phyloP scores from a whole-genome alignment of 768 basidiomycete species.

The Trametes maxima region DNA sequence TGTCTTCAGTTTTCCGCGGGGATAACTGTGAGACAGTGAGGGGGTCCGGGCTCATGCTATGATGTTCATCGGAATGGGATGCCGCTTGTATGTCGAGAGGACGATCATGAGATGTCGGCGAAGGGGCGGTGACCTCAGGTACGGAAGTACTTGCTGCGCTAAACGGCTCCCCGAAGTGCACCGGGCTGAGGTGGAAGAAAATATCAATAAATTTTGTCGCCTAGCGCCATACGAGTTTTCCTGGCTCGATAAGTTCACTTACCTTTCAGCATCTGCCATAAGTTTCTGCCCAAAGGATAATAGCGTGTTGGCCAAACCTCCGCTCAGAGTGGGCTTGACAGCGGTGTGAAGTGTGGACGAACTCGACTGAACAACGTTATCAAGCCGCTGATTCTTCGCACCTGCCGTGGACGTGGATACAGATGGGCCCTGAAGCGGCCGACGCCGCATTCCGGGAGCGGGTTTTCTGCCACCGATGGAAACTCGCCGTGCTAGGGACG shows the following conservation, averaged over 20 bases:
- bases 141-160: not conserved
- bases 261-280: conserved; percentile 10
- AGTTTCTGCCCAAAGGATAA: conserved; percentile 47
- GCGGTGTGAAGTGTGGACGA: not conserved
- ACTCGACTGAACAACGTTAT: not conserved
- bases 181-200: not conserved
- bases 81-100: not conserved
- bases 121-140: conserved; percentile 1
- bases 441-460: conserved; percentile 8
- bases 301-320: conserved; percentile 49
- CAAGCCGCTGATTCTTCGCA: not conserved
- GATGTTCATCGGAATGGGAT: not conserved
- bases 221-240: not conserved
- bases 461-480: conserved; percentile 10
- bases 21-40: conserved; percentile 40
- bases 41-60: not conserved
- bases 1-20: conserved; percentile 35
- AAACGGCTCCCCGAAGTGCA: not conserved
- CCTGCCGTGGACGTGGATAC: not conserved
- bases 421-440: not conserved
- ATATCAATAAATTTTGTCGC: not conserved
- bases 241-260: not conserved
- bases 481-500: conserved; percentile 15
- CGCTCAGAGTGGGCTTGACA: conserved; percentile 12
- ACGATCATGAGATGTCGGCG: not conserved